Base-by-base conservation (phyloP, 2,329 filamentous ascomycete genomes). In the Onygenales sp. region DNA sequence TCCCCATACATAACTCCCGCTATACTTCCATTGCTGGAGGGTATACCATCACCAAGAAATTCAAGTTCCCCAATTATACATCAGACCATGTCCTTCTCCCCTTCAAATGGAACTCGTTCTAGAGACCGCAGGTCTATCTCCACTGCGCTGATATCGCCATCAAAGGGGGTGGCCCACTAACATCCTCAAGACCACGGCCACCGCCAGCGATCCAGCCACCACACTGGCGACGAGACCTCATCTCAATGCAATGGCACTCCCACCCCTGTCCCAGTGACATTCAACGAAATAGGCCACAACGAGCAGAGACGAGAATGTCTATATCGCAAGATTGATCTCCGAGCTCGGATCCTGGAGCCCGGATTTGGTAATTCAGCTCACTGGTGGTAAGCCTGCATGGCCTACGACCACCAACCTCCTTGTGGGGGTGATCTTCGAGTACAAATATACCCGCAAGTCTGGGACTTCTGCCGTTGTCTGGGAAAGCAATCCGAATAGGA, bases 381-480 rank as follows among this genome's bases (percentile, higher is more conserved):
- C 75, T 47, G 81, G 84, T 2, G 70, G 67, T 10, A 62, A 72
- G 14, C 88, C 88, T 63, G 84, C 81, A 0, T 89, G 86, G 86
- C 74, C 69, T 42, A 75, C 67, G 0, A 78, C 77, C 0, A 63
- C 87, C 33, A 70, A 68, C 2, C 66, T 88, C 9, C 67, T 73
- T 0, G 73, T 80, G 0, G 84, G 84, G 2, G 72, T 74, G 49
- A 68, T 66, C 3, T 71, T 88, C 42, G 61, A 81, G 70, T 88
- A 87, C 66, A 87, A 88, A 71, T 88, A 81, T 62, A 77, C 87
- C 59, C 77, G 79, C 50, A 75, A 84, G 40, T 75, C 78, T 59
- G 80, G 82, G 17, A 17, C 17, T 0, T 70, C 70, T 0, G 13
- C n/a, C 8, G 68, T 85, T 7, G 73, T 67, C 2, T 88, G 85